Evolutionary conservation across 2,329 filamentous ascomycete species (phyloP).

Genomic region (Sclerotinia trifoliorum): DNA sequence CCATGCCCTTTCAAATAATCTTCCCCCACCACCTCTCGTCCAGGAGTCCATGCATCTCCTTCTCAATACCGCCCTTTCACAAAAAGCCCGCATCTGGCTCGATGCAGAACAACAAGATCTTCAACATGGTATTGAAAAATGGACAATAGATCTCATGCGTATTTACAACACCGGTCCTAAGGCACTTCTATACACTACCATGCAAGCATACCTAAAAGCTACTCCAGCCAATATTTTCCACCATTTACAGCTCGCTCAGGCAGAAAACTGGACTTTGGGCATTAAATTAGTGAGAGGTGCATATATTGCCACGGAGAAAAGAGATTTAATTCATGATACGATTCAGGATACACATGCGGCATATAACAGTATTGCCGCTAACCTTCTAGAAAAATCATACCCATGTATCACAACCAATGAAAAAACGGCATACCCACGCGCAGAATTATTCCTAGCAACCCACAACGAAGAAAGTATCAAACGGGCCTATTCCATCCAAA

Average conservation of each 20-base stretch:
- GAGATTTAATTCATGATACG: conserved; percentile 46
- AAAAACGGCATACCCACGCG: conserved; percentile 26
- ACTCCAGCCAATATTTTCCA: conserved; percentile 46
- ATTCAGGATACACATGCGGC: conserved; percentile 49
- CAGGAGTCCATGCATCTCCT: conserved; percentile 43
- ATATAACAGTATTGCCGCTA: conserved; percentile 56
- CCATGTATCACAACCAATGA: conserved; percentile 35
- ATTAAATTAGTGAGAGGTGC: conserved; percentile 55
- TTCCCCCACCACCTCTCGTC: conserved; percentile 45
- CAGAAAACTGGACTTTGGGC: conserved; percentile 50
- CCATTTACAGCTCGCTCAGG: conserved; percentile 47
- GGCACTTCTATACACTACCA: conserved; percentile 49
- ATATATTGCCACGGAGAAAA: conserved; percentile 50
- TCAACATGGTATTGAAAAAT: conserved; percentile 51
- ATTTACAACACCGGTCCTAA: conserved; percentile 48
- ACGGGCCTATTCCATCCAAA: conserved; percentile 50
- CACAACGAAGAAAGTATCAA: conserved; percentile 74
- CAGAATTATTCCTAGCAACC: conserved; percentile 69
- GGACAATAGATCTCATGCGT: conserved; percentile 54
- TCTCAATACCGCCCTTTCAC: conserved; percentile 30
- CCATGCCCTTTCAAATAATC: conserved; percentile 43
- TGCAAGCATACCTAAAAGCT: conserved; percentile 53
- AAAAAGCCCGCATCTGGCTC: conserved; percentile 47
- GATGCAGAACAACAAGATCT: conserved; percentile 55
- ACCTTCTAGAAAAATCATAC: conserved; percentile 45